phyloP scores from a whole-genome alignment of 2,329 filamentous ascomycete genomes.

The Stagonosporopsis chrysanthemi region DNA sequence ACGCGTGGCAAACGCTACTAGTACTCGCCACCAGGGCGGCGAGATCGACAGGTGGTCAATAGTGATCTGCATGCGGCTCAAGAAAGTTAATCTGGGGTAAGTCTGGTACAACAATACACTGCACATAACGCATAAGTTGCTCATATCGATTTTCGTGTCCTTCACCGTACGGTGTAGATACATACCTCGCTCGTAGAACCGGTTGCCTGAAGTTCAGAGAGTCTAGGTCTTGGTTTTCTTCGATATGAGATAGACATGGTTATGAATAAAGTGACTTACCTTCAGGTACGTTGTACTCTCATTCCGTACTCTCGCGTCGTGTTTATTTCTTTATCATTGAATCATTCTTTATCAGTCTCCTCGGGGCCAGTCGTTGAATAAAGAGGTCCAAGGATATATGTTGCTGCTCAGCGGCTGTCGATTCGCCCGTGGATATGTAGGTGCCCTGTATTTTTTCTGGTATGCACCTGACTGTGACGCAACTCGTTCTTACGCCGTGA shows the following conservation, averaged over 20 bases:
- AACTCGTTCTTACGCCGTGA: neutral
- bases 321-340: neutral
- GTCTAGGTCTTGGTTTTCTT: neutral
- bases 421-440: neutral
- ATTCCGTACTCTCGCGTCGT: neutral
- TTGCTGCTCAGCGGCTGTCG: neutral
- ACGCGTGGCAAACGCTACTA: neutral
- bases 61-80: constrained; percentile 12
- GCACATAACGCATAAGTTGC: constrained; percentile 4
- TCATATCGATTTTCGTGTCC: neutral
- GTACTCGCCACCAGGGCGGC: neutral
- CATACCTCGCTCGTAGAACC: neutral
- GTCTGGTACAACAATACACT: constrained; percentile 4
- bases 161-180: neutral
- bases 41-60: neutral
- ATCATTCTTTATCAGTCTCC: too few species aligned
- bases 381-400: neutral
- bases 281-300: neutral
- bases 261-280: too few species aligned
- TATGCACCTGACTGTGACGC: neutral
- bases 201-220: neutral
- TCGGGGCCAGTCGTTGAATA: neutral
- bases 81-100: constrained; percentile 2
- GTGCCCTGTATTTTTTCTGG: neutral
- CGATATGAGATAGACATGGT: neutral